Evolutionary conservation across 495 filamentous ascomycete genomes (phyloP), one percentile per base, ranked within the genome.

Genomic region (Aspergillus leporis): DNA sequence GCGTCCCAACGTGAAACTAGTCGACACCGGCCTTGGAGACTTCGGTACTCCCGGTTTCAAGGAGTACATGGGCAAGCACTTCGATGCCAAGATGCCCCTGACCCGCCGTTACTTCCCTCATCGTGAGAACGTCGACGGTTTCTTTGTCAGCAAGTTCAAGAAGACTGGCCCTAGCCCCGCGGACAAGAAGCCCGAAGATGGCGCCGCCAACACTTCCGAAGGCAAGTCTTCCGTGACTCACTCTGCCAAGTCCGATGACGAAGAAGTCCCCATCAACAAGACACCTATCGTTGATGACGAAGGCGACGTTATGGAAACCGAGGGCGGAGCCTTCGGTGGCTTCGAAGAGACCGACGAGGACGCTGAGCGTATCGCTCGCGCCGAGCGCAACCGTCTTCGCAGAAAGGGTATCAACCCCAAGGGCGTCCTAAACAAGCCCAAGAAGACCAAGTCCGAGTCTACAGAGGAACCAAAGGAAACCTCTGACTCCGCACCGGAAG

Each of bases 91-190:
- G 70, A 87, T 98, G 82, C 90, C 89, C 64, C 76, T 92, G 64
- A 93, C 93, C 16, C 82, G 91, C 52, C 81, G 95, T 53, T 98
- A 90, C 74, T 98, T 97, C 74, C 93, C 93, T 0, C 93, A 98
- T 64, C 81, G 90, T 45, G 93, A 93, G 79, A 98, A 98, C 77
- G 90, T 98, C 25, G 94, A 98, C 63, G 94, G 94, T 54, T 98
- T 98, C 86, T 98, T 95, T 70, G 94, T 98, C 56, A 89, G 90
- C 67, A 98, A 98, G 75, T 87, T 98, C 69, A 93, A 95, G 77
- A 98, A 98, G 84, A 84, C 83, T 30, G 94, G 84, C 13, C 89
- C 89, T 0, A 90, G 87, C 13, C 85, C 88, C 0, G 74, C 76
- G 31, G 81, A 81, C 38, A 79, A 83, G 58, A 67, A 75, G 19